Conservation (phyloP, 495 filamentous ascomycete genomes). For the Daldinia decipiens region DNA sequence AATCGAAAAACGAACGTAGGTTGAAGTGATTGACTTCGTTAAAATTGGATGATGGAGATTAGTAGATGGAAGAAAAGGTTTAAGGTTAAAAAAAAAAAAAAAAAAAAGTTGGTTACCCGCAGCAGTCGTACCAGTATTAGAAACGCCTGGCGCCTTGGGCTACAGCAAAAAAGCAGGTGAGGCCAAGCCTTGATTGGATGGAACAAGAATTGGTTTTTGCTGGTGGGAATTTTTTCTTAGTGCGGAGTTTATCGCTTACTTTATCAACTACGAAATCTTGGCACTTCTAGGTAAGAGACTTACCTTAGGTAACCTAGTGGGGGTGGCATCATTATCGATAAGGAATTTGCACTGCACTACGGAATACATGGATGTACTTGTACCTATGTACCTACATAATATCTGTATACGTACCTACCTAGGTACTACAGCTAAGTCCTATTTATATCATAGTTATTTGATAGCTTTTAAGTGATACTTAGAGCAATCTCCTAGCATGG, state of each 20-base stretch:
- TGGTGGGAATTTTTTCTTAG: conserved; percentile 40
- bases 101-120: conserved; percentile 30
- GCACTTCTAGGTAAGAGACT: conserved; percentile 30
- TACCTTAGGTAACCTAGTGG: neutral
- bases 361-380: too few relatives aligned
- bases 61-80: conserved; percentile 24
- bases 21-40: conserved; percentile 6
- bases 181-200: conserved; percentile 36
- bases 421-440: too few relatives aligned
- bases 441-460: too few relatives aligned
- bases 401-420: too few relatives aligned
- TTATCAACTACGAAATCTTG: conserved; percentile 46
- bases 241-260: conserved; percentile 45
- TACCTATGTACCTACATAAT: too few relatives aligned
- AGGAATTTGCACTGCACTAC: neutral
- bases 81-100: neutral
- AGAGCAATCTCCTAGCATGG: too few relatives aligned
- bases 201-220: conserved; percentile 30
- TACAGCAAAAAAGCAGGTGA: conserved; percentile 10
- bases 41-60: conserved; percentile 16
- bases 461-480: too few relatives aligned
- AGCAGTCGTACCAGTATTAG: conserved; percentile 12
- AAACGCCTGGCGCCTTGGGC: conserved; percentile 3
- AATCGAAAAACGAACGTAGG: neutral
- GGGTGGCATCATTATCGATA: neutral